Evolutionary conservation across 805 yeast species (phyloP), one percentile per base, ranked within the genome.

Genomic region (Kuraishia molischiana): DNA sequence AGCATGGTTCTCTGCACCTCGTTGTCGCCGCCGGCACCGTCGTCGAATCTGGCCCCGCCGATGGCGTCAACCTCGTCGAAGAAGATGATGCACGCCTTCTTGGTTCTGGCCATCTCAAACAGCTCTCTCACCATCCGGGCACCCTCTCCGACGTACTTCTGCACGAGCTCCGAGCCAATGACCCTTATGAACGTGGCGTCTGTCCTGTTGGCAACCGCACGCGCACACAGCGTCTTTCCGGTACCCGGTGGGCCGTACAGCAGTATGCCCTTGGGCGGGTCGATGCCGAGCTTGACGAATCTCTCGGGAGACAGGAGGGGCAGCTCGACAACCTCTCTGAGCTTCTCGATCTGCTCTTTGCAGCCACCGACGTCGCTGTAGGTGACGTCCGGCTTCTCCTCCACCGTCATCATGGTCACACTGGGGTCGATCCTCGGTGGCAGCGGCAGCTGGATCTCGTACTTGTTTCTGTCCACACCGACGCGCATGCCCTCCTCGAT

Each of bases 371-470:
- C 89, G 58, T 92, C 99, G 44, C 94, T 85, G 61, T 92, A 92
- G 2, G 99, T 92, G 29, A 92, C 97, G 62, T 92, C 98, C 11
- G 98, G 99, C 61, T 92, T 92, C 64, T 92, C 99, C 62, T 92
- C 99, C 35, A 92, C 99, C 2, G 97, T 90, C 99, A 92, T 92
- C 98, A 92, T 92, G 5, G 98, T 92, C 38, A 92, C 99, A 29
- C 87, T 75, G 11, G 99, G 97, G 60, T 92, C 99, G 56, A 92
- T 92, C 54, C 95, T 72, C 39, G 99, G 98, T 9, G 99, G 99
- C 47, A 92, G 70, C 22, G 99, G 98, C 52, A 92, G 70, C 69
- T 90, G 95, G 55, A 92, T 94, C 60, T 89, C 95, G 63, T 92
- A 92, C 62, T 90, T 90, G 53, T 85, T 87, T 61, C 98, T 78